Evolutionary conservation across 257 asterid species (phyloP), one percentile per base, ranked within the genome.

Genomic region (Linaria vulgaris): DNA sequence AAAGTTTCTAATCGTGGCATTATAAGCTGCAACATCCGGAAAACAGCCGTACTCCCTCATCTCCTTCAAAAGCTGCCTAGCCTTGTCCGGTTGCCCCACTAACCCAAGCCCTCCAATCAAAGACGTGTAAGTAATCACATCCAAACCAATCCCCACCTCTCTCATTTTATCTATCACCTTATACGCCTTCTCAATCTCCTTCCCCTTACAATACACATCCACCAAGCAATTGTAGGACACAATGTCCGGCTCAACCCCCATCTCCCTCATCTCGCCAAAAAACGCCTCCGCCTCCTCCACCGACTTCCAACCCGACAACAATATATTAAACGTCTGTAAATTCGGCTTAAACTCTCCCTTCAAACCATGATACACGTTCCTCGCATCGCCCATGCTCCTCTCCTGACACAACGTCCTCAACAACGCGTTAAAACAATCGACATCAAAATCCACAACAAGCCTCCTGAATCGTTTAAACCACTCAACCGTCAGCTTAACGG

Each of bases 1-100:
- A 56, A 85, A 92, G 71, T 92, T 92, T 63, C 95, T 77, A 60
- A 92, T 87, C 5, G 67, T 80, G 12, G 98, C 97, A 76, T 89
- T 92, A 58, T 89, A 92, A 24, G 97, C 97, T 30, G 96, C 95
- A 53, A 63, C 96, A 73, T 89, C 98, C 0, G 97, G 97, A 74
- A 76, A 75, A 68, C 97, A 85, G 3, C 96, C 96, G 21, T 85
- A 83, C 66, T 89, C 97, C 70, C 50, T 87, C 98, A 92, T 92
- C 75, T 88, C 98, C 70, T 87, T 83, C 86, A 92, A 85, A 31
- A 88, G 54, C 10, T 78, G 84, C 75, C 87, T 80, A 5, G 97
- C 96, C 82, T 89, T 88, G 75, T 92, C 98, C 0, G 97, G 98
- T 70, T 86, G 96, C 48, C 98, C 97, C 45, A 55, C 74, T 70